Conservation (phyloP, 1,139 yeast genomes). For the Yamadazyma mexicana region DNA sequence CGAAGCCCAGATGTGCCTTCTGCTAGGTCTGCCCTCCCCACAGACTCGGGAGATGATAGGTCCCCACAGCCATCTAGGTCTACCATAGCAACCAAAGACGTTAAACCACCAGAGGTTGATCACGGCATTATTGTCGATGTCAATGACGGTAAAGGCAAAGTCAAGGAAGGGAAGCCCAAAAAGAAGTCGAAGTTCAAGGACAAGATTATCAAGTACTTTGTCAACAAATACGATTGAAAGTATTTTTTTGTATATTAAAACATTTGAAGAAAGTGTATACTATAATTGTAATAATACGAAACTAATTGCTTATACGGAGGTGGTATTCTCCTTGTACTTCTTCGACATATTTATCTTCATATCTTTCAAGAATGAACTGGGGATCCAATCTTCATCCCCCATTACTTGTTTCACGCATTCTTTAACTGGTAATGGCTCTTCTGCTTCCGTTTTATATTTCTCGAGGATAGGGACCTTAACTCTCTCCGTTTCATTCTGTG, state of each 20-base stretch:
- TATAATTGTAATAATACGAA: too few relatives aligned
- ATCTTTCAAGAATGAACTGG: background rate
- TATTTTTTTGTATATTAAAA: background rate
- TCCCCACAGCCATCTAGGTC: slow-evolving; percentile 15
- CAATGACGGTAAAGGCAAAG: background rate
- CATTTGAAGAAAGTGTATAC: slow-evolving; percentile 1
- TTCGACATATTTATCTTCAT: background rate
- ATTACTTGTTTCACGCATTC: too few relatives aligned
- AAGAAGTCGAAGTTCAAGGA: slow-evolving; percentile 27
- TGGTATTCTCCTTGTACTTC: too few relatives aligned
- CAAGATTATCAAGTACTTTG: slow-evolving; percentile 36
- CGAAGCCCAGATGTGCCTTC: background rate
- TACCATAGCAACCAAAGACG: slow-evolving; percentile 12
- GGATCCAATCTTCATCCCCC: too few relatives aligned
- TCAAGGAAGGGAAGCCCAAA: slow-evolving; percentile 3
- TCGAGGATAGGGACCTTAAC: too few relatives aligned
- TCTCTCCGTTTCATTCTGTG: background rate
- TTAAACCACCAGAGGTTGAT: slow-evolving; percentile 3
- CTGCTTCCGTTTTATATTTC: too few relatives aligned
- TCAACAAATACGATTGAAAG: slow-evolving; percentile 29
- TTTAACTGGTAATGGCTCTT: too few relatives aligned
- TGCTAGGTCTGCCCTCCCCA: slow-evolving; percentile 1
- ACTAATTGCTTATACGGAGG: too few relatives aligned
- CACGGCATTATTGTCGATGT: too few relatives aligned
- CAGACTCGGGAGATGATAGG: slow-evolving; percentile 13